These are phyloP conservation scores for Cornus kousa DNA, from an alignment of 148 eudicot species.

Conservation along the genomic window DNA sequence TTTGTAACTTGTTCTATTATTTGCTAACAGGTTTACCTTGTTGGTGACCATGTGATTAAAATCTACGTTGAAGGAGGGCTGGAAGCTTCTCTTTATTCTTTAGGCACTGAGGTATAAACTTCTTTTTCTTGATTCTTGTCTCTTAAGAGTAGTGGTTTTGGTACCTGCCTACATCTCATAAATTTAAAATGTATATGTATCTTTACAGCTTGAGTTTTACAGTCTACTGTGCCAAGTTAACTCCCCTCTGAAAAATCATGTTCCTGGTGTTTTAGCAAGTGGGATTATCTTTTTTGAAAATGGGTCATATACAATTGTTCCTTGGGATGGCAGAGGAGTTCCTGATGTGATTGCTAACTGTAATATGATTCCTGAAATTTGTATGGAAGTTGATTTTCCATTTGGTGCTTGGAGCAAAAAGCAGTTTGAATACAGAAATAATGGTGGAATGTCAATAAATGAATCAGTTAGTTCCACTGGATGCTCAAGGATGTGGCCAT, in stretches of 20 bases:
- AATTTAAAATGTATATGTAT: slow-evolving; percentile 21
- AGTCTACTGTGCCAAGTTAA: slow-evolving; percentile 47
- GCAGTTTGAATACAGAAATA: slow-evolving; percentile 50
- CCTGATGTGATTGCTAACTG: slow-evolving; percentile 55
- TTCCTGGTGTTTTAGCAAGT: slow-evolving; percentile 80
- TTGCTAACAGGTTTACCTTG: slow-evolving; percentile 66
- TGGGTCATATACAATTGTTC: slow-evolving; percentile 54
- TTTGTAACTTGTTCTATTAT: slow-evolving; percentile 4
- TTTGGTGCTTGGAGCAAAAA: slow-evolving; percentile 77
- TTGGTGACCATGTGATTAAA: slow-evolving; percentile 69
- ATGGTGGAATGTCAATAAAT: slow-evolving; percentile 33
- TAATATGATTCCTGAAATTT: slow-evolving; percentile 24
- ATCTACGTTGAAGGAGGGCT: slow-evolving; percentile 86
- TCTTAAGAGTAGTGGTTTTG: not conserved
- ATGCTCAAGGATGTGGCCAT: slow-evolving; percentile 66
- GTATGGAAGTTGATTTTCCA: slow-evolving; percentile 35
- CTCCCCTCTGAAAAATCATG: slow-evolving; percentile 58
- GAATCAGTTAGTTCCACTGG: slow-evolving; percentile 31
- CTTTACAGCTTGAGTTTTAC: slow-evolving; percentile 82
- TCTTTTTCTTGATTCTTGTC: slow-evolving; percentile 13
- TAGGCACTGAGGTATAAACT: slow-evolving; percentile 82
- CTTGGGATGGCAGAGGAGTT: slow-evolving; percentile 83
- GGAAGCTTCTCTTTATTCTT: slow-evolving; percentile 68
- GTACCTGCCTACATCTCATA: not conserved
- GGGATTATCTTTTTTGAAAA: slow-evolving; percentile 65